Percentiles rank a stretch among this genome's conserved stretches.
Evolutionary conservation across 2,329 filamentous ascomycete species (phyloP).

Genomic region (Fusarium sp.): DNA sequence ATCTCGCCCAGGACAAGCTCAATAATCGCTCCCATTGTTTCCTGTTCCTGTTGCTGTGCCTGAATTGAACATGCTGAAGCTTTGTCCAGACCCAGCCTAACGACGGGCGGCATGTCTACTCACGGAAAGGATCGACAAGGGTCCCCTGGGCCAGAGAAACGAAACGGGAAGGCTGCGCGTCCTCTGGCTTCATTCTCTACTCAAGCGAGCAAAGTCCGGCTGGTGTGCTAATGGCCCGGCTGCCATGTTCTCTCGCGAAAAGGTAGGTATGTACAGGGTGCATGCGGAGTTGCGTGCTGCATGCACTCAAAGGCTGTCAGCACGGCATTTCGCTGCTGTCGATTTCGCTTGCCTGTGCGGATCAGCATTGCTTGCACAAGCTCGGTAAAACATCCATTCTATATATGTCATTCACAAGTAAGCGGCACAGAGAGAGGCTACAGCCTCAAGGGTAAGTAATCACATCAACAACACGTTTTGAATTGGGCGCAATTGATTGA

Average conservation of each 20-base stretch:
- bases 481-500: background rate
- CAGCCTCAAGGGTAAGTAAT: background rate
- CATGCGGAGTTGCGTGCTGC: slow-evolving; percentile 1
- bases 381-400: background rate
- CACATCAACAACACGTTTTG: background rate
- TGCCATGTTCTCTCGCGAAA: background rate
- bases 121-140: slow-evolving; percentile 40
- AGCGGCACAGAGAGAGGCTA: background rate
- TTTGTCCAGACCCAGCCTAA: slow-evolving; percentile 10
- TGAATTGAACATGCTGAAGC: slow-evolving; percentile 8
- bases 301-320: slow-evolving; percentile 5
- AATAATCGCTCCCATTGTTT: background rate
- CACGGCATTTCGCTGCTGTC: slow-evolving; percentile 1
- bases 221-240: background rate
- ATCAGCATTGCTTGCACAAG: background rate
- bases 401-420: background rate
- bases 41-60: slow-evolving; percentile 9
- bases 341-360: background rate
- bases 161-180: slow-evolving; percentile 38
- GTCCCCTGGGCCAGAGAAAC: slow-evolving; percentile 37
- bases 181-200: slow-evolving; percentile 18
- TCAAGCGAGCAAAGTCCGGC: background rate
- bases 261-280: background rate
- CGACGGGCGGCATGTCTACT: slow-evolving; percentile 25
- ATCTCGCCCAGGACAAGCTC: background rate